Base-by-base conservation (phyloP, 163 green algal genomes). In the Picocystis sp. region DNA sequence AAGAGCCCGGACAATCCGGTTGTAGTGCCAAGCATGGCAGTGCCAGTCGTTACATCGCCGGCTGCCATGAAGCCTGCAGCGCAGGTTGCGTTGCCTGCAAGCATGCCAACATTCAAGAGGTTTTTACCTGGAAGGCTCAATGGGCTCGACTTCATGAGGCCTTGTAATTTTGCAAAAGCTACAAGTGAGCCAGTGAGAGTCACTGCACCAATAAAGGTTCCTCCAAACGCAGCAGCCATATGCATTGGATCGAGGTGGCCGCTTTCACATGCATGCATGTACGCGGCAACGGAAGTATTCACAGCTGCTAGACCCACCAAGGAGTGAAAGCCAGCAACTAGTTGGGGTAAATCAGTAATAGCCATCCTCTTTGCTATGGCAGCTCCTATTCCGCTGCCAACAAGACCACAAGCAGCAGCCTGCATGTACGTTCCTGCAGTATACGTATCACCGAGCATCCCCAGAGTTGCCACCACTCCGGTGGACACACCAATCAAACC, bases 131-230 rank as follows among this genome's bases (percentile, higher is more conserved):
- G 81, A 55, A 93, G 75, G 43, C 53, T 62, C 19, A 92, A 56
- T 0, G 83, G 65, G 48, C 65, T 66, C 12, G 59, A 74, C 17
- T 62, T 56, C 38, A 94, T 66, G 17, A 85, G 25, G 43, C 86
- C 85, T 49, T 92, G 72, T 59, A 95, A 79, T 74, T 95, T 95
- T 62, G 69, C 82, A 63, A 93, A 93, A 3, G 86, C 86, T 2
- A 93, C 69, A 11, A 76, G 70, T 11, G 69, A 67, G 51, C 79
- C 81, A 24, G 85, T 93, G 29, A 93, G 75, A 2, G 85, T 94
- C 64, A 95, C 63, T 22, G 79, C 77, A 42, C 85, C 85, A 52
- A 95, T 93, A 64, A 55, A 11, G 11, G 50, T 22, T 17, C 57
- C 61, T 17, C 44, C 46, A 19, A 53, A 73, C 17, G 61, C 53